Base-by-base conservation (phyloP, 352 stramenopile species). In the Vaucheria bursata region DNA sequence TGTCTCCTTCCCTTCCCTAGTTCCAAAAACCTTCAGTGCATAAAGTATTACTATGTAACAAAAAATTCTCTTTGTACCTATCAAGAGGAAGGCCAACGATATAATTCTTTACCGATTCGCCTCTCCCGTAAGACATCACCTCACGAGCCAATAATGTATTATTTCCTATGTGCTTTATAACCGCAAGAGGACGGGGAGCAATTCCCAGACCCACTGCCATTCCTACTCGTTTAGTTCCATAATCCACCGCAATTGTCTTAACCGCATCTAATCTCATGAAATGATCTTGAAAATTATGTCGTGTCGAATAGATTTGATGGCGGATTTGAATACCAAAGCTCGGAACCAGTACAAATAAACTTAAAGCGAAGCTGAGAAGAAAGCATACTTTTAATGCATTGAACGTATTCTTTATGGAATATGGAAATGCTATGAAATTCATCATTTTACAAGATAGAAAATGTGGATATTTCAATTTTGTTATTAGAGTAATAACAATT, bases 181-280 rank as follows among this genome's bases (percentile, higher is more conserved):
- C 77, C 31, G 73, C 39, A 31, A 80, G 35, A 39, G 49, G 31
- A 25, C 77, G 71, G 18, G 77, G 77, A 1, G 77, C 76, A 36
- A 83, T 80, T 5, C 77, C 77, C 37, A 83, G 52, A 31, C 77
- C 73, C 25, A 83, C 69, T 4, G 77, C 77, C 25, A 83, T 32
- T 1, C 77, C 77, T 40, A 83, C 50, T 50, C 77, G 67, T 39
- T 33, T 38, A 18, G 77, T 81, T 4, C 77, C 77, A 35, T 79
- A 83, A 38, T 83, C 77, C 50, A 83, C 77, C 34, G 52, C 73
- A 6, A 83, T 33, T 5, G 77, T 83, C 64, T 74, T 79, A 29
- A 69, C 4, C 34, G 6, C 59, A n/a, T n/a, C n/a, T n/a, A n/a
- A n/a, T n/a, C n/a, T n/a, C n/a, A n/a, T n/a, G n/a, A n/a, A n/a